Conservation (phyloP, 2,329 filamentous ascomycete species). For the Lithohypha guttulata region DNA sequence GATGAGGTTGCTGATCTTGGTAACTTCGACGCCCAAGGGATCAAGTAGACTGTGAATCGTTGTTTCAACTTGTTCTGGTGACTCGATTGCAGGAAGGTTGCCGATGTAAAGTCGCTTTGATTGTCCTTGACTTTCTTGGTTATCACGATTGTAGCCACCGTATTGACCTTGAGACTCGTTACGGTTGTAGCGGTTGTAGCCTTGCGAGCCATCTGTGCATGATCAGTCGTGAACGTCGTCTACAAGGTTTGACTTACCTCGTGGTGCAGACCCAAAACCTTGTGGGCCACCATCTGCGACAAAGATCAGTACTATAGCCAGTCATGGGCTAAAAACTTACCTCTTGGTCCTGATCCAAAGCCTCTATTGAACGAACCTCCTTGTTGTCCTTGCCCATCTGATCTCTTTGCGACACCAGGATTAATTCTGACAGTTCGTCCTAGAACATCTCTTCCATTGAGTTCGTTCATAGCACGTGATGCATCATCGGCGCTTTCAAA, state of each 20-base stretch:
- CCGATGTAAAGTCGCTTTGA: slow-evolving; percentile 37
- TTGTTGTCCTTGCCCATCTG: slow-evolving; percentile 20
- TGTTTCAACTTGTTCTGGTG: slow-evolving; percentile 32
- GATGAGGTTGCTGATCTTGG: slow-evolving; percentile 43
- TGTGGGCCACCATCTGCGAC: too few relatives aligned
- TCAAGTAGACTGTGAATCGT: slow-evolving; percentile 28
- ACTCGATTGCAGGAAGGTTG: slow-evolving; percentile 34
- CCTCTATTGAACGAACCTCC: too few relatives aligned
- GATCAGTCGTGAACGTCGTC: slow-evolving; percentile 15
- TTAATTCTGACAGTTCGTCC: slow-evolving; percentile 54
- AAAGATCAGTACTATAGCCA: too few relatives aligned
- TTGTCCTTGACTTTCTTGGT: slow-evolving; percentile 1
- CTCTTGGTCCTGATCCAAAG: too few relatives aligned
- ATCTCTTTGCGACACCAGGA: slow-evolving; percentile 49
- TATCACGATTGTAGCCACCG: slow-evolving; percentile 12
- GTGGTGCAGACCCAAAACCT: slow-evolving; percentile 9
- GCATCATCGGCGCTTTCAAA: slow-evolving; percentile 49
- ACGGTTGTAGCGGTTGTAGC: slow-evolving; percentile 29
- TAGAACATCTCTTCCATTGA: slow-evolving; percentile 46
- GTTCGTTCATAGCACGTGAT: slow-evolving; percentile 44
- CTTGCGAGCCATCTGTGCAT: slow-evolving; percentile 24
- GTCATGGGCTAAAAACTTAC: too few relatives aligned
- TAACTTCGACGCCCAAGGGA: slow-evolving; percentile 31
- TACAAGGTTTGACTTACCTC: background rate
- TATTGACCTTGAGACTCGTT: slow-evolving; percentile 28